Percentiles rank a stretch among this genome's conserved stretches.
Conservation (phyloP, 306 rosid species). For the Castanea mollissima region DNA sequence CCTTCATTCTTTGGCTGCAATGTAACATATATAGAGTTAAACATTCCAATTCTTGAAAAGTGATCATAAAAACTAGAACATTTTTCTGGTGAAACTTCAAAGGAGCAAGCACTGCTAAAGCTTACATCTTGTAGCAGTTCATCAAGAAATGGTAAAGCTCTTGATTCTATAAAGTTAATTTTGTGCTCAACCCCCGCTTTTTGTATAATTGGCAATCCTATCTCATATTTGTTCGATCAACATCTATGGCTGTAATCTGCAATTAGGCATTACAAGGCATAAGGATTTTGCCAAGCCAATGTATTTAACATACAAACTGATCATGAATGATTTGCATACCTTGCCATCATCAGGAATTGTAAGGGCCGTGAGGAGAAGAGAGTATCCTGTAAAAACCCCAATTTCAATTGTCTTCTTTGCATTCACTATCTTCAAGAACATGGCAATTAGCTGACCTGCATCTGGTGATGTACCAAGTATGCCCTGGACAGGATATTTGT, state of each 20-base stretch:
- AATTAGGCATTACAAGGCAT: background rate
- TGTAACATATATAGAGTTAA: background rate
- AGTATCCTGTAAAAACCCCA: conserved; percentile 43
- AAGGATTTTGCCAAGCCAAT: background rate
- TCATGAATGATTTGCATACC: background rate
- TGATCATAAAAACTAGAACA: background rate
- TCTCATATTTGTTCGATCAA: conserved; percentile 21
- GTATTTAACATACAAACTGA: background rate
- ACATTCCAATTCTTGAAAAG: background rate
- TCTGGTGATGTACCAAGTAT: conserved; percentile 37
- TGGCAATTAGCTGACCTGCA: conserved; percentile 43
- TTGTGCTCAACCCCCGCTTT: conserved; percentile 39
- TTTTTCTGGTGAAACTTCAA: background rate
- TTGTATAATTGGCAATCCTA: conserved; percentile 25
- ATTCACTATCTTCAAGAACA: conserved; percentile 46
- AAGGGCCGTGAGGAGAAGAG: conserved; percentile 41
- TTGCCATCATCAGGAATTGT: conserved; percentile 30
- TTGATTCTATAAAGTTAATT: conserved; percentile 28
- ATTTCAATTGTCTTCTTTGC: conserved; percentile 42
- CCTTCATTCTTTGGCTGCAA: conserved; percentile 34
- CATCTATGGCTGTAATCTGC: conserved; percentile 38
- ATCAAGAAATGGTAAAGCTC: conserved; percentile 27
- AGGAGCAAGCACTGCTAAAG: no score
- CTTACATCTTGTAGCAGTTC: conserved; percentile 19
- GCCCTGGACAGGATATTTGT: conserved; percentile 28